Evolutionary conservation across 2,329 filamentous ascomycete genomes (phyloP), one percentile per base, ranked within the genome.

Genomic region (Ophiostoma ips): DNA sequence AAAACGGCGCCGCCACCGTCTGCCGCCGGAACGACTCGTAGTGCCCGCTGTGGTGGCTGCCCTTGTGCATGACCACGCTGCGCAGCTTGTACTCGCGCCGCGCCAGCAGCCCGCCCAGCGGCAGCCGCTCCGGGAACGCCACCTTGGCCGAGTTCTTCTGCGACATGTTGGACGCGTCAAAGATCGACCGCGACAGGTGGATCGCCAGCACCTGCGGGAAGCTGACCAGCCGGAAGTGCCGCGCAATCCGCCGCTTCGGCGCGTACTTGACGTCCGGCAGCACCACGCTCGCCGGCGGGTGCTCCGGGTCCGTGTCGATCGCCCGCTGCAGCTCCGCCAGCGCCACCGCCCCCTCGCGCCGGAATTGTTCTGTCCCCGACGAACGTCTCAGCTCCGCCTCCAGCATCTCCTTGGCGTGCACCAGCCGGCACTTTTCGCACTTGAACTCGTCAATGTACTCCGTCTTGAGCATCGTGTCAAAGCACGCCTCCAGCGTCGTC

Each of bases 371-470:
- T 2, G 43, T 15, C 43, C 16, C 24, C 16, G 43, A 5, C 33
- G 33, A 15, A 15, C 40, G n/a, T 1, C 72, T 18, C 76, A 83
- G 62, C 55, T 87, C 79, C 7, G 71, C 68, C 54, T 77, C 69
- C 55, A 87, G 76, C 47, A 74, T 66, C 30, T 79, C 71, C 49
- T 86, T 68, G 4, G 88, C 88, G 63, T 95, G 84, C 40, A 86
- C 67, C n/a, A 98, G 72, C 19, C 88, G 80, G 62, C 92, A 98
- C 66, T 81, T 85, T 59, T 95, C 92, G 68, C 92, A 98, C 58
- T 86, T 89, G 71, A 94, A 98, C 63, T 95, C 92, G 55, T 96
- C 90, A 56, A 98, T 95, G 62, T 88, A 84, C 64, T 98, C 92
- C 0, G 87, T 87, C 66, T 95, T 95, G 57, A 98, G 82, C 65